Evolutionary conservation across 331 rosid genomes (phyloP), one percentile per base, ranked within the genome.

Genomic region (Quercus lobata): DNA sequence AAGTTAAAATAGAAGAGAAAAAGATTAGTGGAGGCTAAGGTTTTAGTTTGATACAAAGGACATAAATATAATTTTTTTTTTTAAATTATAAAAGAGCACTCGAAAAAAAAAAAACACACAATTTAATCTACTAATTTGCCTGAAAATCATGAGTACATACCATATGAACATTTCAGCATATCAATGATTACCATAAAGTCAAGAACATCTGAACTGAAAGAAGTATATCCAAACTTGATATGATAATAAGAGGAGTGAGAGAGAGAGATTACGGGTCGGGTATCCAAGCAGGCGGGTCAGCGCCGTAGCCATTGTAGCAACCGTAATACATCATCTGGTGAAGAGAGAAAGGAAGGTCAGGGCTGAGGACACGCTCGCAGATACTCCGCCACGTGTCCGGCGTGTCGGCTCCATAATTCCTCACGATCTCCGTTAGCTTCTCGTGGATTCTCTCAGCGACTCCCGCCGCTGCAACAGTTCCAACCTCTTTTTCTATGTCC

Each of bases 221-320:
- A 41, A 8, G 3, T 2, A 41, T 2, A 41, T 41, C 46, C 12
- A 41, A 41, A 41, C 46, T 41, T 41, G 46, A 8, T 3, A 34
- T 12, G 69, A n/a, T 72, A 71, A n/a, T 46, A 71, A 58, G 17
- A 5, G 49, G 34, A 44, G 53, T 18, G 8, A n/a, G 32, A 2
- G 46, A 2, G 46, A 21, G 53, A 53, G 78, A 86, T 70, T 81
- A 95, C 99, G 81, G 88, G 84, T 88, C 79, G 69, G 99, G 99
- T 19, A 90, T 57, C 99, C 99, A 95, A 71, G 97, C 96, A 30
- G 96, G 97, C 4, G 97, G 97, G 84, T 95, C 97, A 32, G 93
- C 82, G 32, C 99, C 99, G 74, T 74, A 91, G 82, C 81, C 83
- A 68, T 56, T 83, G 82, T 76, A 93, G 90, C 97, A 93, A 4